Base-by-base conservation (phyloP, 306 rosid species). In the Acacia crassicarpa region DNA sequence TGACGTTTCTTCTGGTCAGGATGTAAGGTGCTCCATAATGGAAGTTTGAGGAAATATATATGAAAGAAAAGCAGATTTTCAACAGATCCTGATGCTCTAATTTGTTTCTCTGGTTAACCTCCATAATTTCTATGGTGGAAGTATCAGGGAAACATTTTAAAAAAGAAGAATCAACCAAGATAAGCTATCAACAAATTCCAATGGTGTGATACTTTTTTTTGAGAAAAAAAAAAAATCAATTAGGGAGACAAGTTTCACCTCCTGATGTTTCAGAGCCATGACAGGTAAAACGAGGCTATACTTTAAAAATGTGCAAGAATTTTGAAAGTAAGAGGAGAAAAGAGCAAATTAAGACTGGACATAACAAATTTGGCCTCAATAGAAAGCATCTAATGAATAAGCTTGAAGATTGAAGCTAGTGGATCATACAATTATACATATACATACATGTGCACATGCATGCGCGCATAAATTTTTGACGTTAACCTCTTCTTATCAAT, bases 271-370 rank as follows among this genome's bases (percentile, higher is more conserved):
- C 69, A 19, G 38, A 74, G 80, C 20, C 74, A 41, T 12, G 19
- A 67, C 46, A 56, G 61, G 51, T 48, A 78, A 38, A 51, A 49
- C 20, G 20, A 35, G 22, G 15, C 8, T 27, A 44, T n/a, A 78
- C 33, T 63, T 30, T 44, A 80, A 83, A 69, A 53, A 35, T 49
- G 51, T 48, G 43, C n/a, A 44, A 68, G 11, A 85, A 81, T 67
- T 67, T 46, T 73, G 48, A 38, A 70, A 27, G 27, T 27, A 27
- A 75, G 22, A 27, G 5, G 63, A 45, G 6, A 33, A 71, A 65
- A 63, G 40, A 25, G 67, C 8, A 62, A 25, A 62, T 14, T 9
- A 35, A 49, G 51, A 70, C 56, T 8, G 17, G 69, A 76, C 27
- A 49, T 78, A 49, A 67, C 67, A 77, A 22, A 33, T 25, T 54